Conservation (phyloP, 306 rosid genomes). For the Abrus precatorius region DNA sequence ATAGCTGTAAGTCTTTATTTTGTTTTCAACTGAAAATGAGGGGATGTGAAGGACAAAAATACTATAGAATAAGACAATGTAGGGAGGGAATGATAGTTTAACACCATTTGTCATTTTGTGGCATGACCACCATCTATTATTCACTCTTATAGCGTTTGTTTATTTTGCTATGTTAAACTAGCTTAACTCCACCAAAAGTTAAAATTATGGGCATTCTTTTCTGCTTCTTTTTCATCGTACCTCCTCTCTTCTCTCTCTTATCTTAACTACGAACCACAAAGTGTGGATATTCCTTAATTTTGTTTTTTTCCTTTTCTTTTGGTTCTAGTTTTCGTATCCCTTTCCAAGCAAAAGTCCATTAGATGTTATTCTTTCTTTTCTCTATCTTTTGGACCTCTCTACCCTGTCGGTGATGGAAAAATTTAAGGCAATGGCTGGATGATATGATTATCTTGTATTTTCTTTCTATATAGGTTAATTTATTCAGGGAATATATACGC, state of each 20-base stretch:
- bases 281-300: neutral
- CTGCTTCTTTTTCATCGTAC: neutral
- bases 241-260: conserved; percentile 36
- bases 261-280: neutral
- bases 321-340: conserved; percentile 12
- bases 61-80: conserved; percentile 1
- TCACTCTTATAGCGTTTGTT: neutral
- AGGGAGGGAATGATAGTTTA: neutral
- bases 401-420: conserved; percentile 19
- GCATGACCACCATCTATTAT: conserved; percentile 21
- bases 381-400: neutral
- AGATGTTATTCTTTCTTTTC: neutral
- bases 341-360: too few relatives aligned
- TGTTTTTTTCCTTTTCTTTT: conserved; percentile 12
- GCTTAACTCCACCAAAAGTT: neutral
- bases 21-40: conserved; percentile 24
- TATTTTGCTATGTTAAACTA: conserved; percentile 26
- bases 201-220: conserved; percentile 3
- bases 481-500: neutral
- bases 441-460: conserved; percentile 16
- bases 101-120: too few relatives aligned
- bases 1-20: neutral
- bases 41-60: conserved; percentile 1
- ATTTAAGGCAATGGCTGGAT: conserved; percentile 29
- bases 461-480: neutral